phyloP scores from a whole-genome alignment of 768 basidiomycete species.

The Trametes meyenii region DNA sequence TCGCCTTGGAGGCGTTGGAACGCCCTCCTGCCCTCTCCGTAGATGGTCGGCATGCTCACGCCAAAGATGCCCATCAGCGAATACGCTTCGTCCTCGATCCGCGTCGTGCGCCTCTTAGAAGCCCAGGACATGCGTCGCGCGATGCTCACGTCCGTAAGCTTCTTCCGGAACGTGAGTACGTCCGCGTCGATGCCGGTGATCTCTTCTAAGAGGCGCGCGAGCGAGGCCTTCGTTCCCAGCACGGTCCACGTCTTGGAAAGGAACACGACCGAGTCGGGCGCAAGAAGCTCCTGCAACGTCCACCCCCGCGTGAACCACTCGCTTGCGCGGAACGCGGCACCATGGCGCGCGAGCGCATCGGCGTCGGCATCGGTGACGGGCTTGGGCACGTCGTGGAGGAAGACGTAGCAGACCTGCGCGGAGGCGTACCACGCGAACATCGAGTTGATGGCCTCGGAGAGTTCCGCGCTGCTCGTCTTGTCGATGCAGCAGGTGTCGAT shows the following conservation, averaged over 20 bases:
- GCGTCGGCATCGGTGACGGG: background rate
- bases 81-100: constrained; percentile 22
- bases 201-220: constrained; percentile 11
- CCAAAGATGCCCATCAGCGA: constrained; percentile 22
- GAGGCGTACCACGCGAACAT: background rate
- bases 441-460: constrained; percentile 3
- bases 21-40: constrained; percentile 18
- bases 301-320: constrained; percentile 5
- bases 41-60: constrained; percentile 17
- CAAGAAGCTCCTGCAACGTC: constrained; percentile 13
- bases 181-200: constrained; percentile 20
- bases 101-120: constrained; percentile 14
- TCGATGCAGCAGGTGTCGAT: constrained; percentile 5
- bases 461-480: constrained; percentile 1
- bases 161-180: constrained; percentile 15
- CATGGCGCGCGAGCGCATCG: background rate
- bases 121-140: constrained; percentile 25
- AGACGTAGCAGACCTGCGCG: constrained; percentile 2
- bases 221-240: constrained; percentile 18
- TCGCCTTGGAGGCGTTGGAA: constrained; percentile 19
- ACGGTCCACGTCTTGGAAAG: constrained; percentile 11
- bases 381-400: constrained; percentile 2
- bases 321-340: background rate
- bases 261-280: constrained; percentile 12
- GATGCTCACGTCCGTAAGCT: constrained; percentile 18